Evolutionary conservation across 148 eudicot species (phyloP).

Genomic region (Gaultheria prostrata): DNA sequence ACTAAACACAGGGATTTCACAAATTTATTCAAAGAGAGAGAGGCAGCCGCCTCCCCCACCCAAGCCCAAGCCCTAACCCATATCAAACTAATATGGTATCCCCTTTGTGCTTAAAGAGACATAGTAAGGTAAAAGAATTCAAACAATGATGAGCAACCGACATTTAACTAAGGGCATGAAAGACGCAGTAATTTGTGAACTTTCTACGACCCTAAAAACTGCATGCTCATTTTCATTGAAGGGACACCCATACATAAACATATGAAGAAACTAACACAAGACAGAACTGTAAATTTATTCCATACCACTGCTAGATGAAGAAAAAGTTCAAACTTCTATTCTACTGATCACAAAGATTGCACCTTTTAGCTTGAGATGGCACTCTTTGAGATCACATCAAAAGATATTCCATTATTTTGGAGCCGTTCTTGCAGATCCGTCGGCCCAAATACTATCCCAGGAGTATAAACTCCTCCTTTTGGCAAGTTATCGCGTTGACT

Average conservation of each 20-base stretch:
- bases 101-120: background rate
- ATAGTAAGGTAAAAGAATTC: background rate
- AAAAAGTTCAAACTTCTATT: slow-evolving; percentile 4
- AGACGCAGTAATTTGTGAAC: background rate
- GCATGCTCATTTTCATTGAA: background rate
- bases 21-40: too few relatives aligned
- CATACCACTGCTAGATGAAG: background rate
- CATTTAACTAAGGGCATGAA: background rate
- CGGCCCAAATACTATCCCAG: slow-evolving; percentile 82
- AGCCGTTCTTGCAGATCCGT: slow-evolving; percentile 81
- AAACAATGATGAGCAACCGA: background rate
- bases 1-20: too few relatives aligned
- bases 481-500: slow-evolving; percentile 61
- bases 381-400: slow-evolving; percentile 66
- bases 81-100: background rate
- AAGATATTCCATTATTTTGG: slow-evolving; percentile 77
- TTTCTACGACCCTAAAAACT: background rate
- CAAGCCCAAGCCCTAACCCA: too few relatives aligned
- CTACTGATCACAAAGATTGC: background rate
- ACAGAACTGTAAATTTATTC: background rate
- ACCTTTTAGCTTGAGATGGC: slow-evolving; percentile 32
- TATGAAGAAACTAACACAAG: background rate
- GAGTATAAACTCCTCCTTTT: slow-evolving; percentile 77
- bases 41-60: too few relatives aligned
- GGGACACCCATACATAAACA: background rate